These are phyloP conservation scores for Symbiodinium natans DNA, from an alignment of 73 alveolate genomes.

Conservation along the genomic window DNA sequence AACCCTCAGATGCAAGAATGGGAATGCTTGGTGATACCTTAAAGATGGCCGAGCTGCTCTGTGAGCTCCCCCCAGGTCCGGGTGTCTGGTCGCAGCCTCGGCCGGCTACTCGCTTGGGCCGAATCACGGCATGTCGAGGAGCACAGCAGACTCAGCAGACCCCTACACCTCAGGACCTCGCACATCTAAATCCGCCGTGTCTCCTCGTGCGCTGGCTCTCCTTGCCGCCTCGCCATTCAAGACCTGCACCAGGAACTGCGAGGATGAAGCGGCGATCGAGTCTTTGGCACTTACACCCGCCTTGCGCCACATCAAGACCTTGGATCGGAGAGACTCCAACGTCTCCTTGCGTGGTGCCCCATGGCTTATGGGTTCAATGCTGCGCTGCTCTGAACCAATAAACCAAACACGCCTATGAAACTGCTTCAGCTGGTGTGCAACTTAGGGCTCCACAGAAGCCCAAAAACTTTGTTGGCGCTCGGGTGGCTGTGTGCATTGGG, in stretches of 20 bases:
- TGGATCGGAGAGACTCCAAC: slow-evolving; percentile 23
- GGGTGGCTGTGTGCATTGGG: no score
- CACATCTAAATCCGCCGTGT: slow-evolving; percentile 40
- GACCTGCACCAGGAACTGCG: slow-evolving; percentile 15
- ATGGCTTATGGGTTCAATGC: not conserved
- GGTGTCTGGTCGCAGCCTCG: slow-evolving; percentile 47
- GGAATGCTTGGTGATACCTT: not conserved
- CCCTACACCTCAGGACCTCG: not conserved
- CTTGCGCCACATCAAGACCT: slow-evolving; percentile 70
- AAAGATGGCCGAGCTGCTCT: not conserved
- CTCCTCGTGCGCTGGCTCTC: slow-evolving; percentile 56
- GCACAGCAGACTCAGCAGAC: no score
- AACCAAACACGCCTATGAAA: not conserved
- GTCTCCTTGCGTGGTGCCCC: not conserved
- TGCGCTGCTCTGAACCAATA: not conserved
- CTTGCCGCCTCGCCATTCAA: slow-evolving; percentile 71
- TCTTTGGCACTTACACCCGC: not conserved
- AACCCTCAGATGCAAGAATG: not conserved
- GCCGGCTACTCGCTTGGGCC: not conserved
- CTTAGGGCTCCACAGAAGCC: no score
- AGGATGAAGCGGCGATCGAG: not conserved
- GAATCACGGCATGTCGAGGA: not conserved
- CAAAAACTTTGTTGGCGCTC: no score
- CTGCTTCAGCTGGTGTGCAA: no score
- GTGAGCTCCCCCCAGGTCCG: slow-evolving; percentile 58